Conservation (phyloP, 257 asterid genomes). For the Nicotiana noctiflora region DNA sequence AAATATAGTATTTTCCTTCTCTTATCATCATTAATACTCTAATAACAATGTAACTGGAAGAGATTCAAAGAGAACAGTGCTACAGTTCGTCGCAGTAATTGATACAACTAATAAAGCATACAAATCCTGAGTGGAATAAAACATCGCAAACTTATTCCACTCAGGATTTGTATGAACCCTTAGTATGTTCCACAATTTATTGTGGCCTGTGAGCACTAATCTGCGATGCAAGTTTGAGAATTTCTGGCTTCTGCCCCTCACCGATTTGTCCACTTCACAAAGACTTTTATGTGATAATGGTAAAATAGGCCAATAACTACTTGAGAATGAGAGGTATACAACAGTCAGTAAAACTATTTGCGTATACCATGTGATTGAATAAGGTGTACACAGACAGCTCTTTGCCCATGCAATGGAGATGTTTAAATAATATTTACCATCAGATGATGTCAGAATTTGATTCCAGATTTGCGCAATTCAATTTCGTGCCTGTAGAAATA, state of each 20-base stretch:
- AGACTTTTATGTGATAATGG: background rate
- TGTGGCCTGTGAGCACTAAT: background rate
- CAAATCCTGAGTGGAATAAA: background rate
- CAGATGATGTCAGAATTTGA: background rate
- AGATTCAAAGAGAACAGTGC: background rate
- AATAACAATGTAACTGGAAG: background rate
- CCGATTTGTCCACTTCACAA: background rate
- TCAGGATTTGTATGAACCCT: background rate
- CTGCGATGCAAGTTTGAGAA: background rate
- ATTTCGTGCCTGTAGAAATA: background rate
- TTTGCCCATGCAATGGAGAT: background rate
- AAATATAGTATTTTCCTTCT: background rate
- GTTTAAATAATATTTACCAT: background rate
- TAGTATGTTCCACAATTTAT: background rate
- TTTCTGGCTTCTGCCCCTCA: background rate
- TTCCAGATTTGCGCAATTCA: background rate
- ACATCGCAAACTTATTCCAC: background rate
- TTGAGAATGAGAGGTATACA: background rate
- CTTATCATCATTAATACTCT: background rate
- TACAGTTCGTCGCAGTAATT: background rate
- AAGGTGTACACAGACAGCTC: background rate
- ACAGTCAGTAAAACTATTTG: background rate
- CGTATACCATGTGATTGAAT: background rate
- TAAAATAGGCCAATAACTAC: background rate
- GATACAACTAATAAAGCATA: background rate